A percentile compares a stretch with the other conserved stretches of the same genome.
Conservation (phyloP, 163 green algal species). For the Chlamydomonas reinhardtii region DNA sequence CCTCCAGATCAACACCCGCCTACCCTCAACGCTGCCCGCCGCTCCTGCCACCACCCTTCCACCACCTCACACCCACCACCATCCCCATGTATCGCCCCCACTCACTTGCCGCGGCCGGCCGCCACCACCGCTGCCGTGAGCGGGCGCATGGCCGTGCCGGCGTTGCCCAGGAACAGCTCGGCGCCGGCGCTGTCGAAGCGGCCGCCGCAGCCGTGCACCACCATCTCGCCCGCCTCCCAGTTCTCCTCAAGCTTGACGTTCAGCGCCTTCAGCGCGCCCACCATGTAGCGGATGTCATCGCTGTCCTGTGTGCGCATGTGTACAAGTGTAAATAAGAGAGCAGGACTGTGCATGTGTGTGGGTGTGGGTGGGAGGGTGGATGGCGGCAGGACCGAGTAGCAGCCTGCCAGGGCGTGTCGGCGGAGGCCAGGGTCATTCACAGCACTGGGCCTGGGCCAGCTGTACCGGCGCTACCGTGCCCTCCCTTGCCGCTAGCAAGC, state of each 20-base stretch:
- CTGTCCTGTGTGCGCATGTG: constrained; percentile 84
- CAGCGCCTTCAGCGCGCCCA: constrained; percentile 91
- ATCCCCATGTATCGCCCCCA: background rate
- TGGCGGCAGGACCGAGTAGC: no score
- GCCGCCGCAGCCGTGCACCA: constrained; percentile 88
- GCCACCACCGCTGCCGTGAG: constrained; percentile 96
- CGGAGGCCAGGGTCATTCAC: no score
- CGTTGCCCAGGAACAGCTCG: constrained; percentile 98
- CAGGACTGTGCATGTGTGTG: no score
- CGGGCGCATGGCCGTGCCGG: constrained; percentile 98
- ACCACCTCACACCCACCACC: background rate
- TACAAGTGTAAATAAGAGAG: no score
- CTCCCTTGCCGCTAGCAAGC: no score
- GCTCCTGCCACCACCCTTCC: background rate
- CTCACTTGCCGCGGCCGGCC: constrained; percentile 82
- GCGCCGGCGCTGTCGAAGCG: constrained; percentile 74
- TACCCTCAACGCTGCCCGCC: no score
- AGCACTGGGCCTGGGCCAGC: no score
- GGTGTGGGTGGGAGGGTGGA: no score
- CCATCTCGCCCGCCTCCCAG: constrained; percentile 78
- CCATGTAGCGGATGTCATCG: constrained; percentile 98
- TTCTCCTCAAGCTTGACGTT: constrained; percentile 91
- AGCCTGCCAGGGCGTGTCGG: no score
- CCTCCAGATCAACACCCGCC: no score
- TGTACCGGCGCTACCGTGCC: no score